Evolutionary conservation across 208 protist genomes (phyloP).

Genomic region (Novymonas esmeraldas): DNA sequence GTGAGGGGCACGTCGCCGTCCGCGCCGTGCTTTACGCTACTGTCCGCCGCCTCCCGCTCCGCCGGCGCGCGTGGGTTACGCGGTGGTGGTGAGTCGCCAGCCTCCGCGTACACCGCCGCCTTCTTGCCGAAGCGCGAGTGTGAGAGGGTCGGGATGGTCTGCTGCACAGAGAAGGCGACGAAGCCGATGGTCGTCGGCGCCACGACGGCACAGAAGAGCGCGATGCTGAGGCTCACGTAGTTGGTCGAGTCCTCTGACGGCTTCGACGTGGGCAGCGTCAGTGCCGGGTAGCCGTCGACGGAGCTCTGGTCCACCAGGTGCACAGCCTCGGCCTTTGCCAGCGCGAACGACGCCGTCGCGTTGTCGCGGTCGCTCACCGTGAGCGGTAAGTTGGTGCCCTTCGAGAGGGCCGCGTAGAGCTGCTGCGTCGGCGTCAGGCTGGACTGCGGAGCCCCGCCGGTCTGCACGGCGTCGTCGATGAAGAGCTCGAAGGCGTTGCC

Average conservation of each 20-base stretch:
- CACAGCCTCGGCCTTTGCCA: slow-evolving; percentile 48
- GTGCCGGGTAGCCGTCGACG: slow-evolving; percentile 26
- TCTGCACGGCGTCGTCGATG: slow-evolving; percentile 32
- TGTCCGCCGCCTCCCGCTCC: slow-evolving; percentile 17
- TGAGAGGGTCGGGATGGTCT: slow-evolving; percentile 50
- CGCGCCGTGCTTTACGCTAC: neutral
- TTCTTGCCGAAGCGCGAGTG: slow-evolving; percentile 34
- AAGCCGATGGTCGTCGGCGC: slow-evolving; percentile 57
- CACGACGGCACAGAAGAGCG: slow-evolving; percentile 60
- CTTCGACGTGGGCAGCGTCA: slow-evolving; percentile 21
- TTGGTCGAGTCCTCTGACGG: neutral
- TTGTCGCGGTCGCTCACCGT: slow-evolving; percentile 29
- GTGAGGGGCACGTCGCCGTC: slow-evolving; percentile 25
- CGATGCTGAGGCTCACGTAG: slow-evolving; percentile 38
- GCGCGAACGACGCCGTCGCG: slow-evolving; percentile 39
- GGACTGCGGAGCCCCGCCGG: slow-evolving; percentile 32
- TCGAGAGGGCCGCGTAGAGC: slow-evolving; percentile 30
- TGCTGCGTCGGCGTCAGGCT: slow-evolving; percentile 28
- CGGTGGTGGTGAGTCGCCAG: slow-evolving; percentile 59
- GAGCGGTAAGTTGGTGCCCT: slow-evolving; percentile 35
- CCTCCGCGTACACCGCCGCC: slow-evolving; percentile 29
- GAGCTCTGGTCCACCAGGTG: slow-evolving; percentile 38
- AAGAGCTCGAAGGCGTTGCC: slow-evolving; percentile 25
- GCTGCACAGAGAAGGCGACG: slow-evolving; percentile 78
- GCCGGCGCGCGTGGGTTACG: slow-evolving; percentile 35